These are phyloP conservation scores for Hsuehochloa calcarea DNA, from an alignment of 176 grass and related monocot species.

Conservation along the genomic window DNA sequence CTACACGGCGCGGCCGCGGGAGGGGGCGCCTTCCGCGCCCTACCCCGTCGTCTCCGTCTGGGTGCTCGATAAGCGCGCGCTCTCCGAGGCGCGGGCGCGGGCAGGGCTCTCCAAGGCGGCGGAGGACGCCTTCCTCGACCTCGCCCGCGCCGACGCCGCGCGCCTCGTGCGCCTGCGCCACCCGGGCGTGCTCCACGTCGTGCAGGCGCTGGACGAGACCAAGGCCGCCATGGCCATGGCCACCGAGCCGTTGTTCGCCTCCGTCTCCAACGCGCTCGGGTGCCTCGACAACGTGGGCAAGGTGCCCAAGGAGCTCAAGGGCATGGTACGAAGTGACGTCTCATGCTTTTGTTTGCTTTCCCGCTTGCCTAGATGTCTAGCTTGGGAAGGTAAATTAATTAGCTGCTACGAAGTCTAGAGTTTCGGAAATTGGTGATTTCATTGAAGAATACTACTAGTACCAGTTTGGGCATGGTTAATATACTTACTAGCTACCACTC, in stretches of 20 bases:
- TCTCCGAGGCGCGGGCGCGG: conserved; percentile 63
- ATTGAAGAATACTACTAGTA: conserved; percentile 4
- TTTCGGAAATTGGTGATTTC: conserved; percentile 10
- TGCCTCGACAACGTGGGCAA: conserved; percentile 74
- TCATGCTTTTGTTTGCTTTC: not conserved
- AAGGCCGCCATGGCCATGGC: conserved; percentile 99
- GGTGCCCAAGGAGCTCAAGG: conserved; percentile 94
- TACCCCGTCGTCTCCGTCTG: conserved; percentile 96
- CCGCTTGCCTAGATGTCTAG: not conserved
- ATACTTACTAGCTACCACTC: not conserved
- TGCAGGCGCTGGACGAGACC: conserved; percentile 97
- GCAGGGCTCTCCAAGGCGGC: conserved; percentile 78
- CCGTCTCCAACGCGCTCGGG: conserved; percentile 77
- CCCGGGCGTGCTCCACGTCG: conserved; percentile 93
- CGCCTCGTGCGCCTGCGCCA: conserved; percentile 89
- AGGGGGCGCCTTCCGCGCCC: conserved; percentile 70
- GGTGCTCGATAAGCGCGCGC: conserved; percentile 93
- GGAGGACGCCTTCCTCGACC: conserved; percentile 90
- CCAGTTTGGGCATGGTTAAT: not conserved
- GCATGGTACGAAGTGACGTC: conserved; percentile 55
- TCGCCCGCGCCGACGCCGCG: conserved; percentile 78
- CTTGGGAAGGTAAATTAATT: not conserved
- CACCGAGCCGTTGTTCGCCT: conserved; percentile 86
- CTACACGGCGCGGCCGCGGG: conserved; percentile 68
- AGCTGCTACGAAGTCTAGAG: not conserved